phyloP scores from a whole-genome alignment of 306 rosid species.

The Rubus idaeus region DNA sequence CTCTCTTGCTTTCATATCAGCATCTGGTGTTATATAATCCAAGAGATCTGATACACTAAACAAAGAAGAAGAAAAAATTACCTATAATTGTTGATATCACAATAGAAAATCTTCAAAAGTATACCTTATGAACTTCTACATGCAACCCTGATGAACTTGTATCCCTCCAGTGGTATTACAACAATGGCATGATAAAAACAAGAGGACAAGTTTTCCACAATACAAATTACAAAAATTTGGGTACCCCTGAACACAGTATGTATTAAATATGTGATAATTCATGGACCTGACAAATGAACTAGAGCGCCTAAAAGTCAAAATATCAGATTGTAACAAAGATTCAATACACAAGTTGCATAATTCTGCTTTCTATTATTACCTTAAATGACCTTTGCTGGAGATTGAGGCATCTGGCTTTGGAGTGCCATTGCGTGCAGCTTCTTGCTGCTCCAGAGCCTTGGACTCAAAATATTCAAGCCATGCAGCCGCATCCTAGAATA shows the following conservation, averaged over 20 bases:
- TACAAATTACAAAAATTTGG: not conserved
- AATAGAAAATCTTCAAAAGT: not conserved
- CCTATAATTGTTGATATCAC: not conserved
- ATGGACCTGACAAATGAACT: not conserved
- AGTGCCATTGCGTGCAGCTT: slow-evolving; percentile 96
- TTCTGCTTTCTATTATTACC: slow-evolving; percentile 43
- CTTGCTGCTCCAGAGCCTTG: slow-evolving; percentile 98
- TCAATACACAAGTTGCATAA: not conserved
- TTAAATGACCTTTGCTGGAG: slow-evolving; percentile 97
- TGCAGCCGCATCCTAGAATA: slow-evolving; percentile 91
- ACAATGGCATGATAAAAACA: not conserved
- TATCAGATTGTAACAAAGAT: not conserved
- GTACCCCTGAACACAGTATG: not conserved
- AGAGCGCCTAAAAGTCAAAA: not conserved
- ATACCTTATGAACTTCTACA: not conserved
- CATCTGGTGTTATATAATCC: slow-evolving; percentile 95
- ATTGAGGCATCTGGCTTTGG: slow-evolving; percentile 99
- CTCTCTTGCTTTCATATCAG: slow-evolving; percentile 87
- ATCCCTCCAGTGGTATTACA: not conserved
- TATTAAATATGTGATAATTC: not conserved
- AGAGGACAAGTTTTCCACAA: not conserved
- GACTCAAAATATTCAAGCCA: slow-evolving; percentile 99
- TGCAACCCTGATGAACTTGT: not conserved
- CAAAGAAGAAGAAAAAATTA: slow-evolving; percentile 5
- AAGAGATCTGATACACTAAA: slow-evolving; percentile 94